Conservation (phyloP, 2,329 filamentous ascomycete genomes). For the Fusarium poae region DNA sequence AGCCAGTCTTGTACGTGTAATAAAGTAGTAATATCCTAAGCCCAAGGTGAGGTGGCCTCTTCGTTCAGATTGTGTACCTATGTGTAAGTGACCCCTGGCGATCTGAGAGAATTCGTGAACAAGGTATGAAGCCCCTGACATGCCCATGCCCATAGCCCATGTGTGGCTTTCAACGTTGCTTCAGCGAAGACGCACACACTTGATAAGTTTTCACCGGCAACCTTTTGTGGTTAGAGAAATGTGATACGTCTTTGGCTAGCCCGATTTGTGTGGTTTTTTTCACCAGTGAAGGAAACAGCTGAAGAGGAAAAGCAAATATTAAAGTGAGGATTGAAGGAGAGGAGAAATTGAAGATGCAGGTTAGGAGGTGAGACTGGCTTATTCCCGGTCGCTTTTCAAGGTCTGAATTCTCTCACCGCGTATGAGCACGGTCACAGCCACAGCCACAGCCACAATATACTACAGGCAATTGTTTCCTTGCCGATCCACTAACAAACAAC, state of each 20-base stretch:
- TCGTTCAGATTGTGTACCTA: slow-evolving; percentile 19
- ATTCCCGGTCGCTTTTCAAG: slow-evolving; percentile 25
- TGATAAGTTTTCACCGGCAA: slow-evolving; percentile 37
- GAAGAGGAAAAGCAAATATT: slow-evolving; percentile 1
- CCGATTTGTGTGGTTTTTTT: slow-evolving; percentile 22
- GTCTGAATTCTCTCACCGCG: slow-evolving; percentile 20
- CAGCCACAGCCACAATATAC: slow-evolving; percentile 35
- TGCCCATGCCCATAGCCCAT: slow-evolving; percentile 4
- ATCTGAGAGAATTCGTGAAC: slow-evolving; percentile 20
- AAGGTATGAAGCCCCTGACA: slow-evolving; percentile 24
- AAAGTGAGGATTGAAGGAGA: slow-evolving; percentile 6
- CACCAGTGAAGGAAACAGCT: slow-evolving; percentile 8
- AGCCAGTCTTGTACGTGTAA: slow-evolving; percentile 6
- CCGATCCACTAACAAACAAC: slow-evolving; percentile 40
- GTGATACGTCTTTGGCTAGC: slow-evolving; percentile 43
- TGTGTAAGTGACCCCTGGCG: slow-evolving; percentile 26
- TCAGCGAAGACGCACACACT: slow-evolving; percentile 20
- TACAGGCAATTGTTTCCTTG: not conserved
- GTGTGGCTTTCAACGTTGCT: slow-evolving; percentile 17
- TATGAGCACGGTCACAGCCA: slow-evolving; percentile 27
- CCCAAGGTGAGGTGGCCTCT: slow-evolving; percentile 8
- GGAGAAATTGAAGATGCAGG: slow-evolving; percentile 10
- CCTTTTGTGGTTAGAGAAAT: slow-evolving; percentile 36
- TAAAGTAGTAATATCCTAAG: slow-evolving; percentile 2
- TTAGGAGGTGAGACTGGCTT: slow-evolving; percentile 23